Evolutionary conservation across 75 land plant genomes (phyloP), one percentile per base, ranked within the genome.

Genomic region (Sequoia sempervirens): DNA sequence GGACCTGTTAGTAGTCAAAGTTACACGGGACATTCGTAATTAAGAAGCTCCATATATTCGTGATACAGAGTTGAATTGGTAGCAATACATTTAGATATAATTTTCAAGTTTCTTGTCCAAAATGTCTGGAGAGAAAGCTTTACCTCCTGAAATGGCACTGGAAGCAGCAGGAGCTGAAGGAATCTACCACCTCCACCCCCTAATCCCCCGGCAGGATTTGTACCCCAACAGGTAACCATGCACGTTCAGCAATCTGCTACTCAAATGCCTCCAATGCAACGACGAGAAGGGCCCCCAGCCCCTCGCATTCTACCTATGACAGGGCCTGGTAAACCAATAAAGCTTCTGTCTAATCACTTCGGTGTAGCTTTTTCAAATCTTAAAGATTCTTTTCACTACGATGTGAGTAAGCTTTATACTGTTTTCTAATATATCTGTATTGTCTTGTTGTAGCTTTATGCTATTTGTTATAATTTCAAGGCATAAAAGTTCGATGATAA

Each of bases 331-430:
- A 87, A 87, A 10, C 84, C 80, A 43, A 75, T 89, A 58, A 37
- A 84, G 18, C 84, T 96, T 47, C 78, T 85, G 0, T 90, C 93
- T 17, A 96, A 96, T 84, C 97, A 96, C 84, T 95, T 96, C 79
- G 85, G 85, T 82, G 92, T 92, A 17, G 52, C 80, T 18, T 79
- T 91, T n/a, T 41, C 58, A 5, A 89, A 86, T 52, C 81, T 69
- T 13, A 86, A 89, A 37, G 97, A 90, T 28, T 91, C 89, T 68
- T 92, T 66, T 32, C 98, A 96, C 32, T 96, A 96, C 84, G 88
- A 92, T 89, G 98, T 96, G 89, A 58, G 93, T 79, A 36, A 50
- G 17, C 9, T 32, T 36, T 75, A 23, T 28, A 58, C 18, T 84
- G 38, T 37, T 13, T 75, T 73, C 38, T 84, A 38, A 28, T 36